Base-by-base conservation (phyloP, 2,329 filamentous ascomycete genomes). In the Raffaelea albimanens region DNA sequence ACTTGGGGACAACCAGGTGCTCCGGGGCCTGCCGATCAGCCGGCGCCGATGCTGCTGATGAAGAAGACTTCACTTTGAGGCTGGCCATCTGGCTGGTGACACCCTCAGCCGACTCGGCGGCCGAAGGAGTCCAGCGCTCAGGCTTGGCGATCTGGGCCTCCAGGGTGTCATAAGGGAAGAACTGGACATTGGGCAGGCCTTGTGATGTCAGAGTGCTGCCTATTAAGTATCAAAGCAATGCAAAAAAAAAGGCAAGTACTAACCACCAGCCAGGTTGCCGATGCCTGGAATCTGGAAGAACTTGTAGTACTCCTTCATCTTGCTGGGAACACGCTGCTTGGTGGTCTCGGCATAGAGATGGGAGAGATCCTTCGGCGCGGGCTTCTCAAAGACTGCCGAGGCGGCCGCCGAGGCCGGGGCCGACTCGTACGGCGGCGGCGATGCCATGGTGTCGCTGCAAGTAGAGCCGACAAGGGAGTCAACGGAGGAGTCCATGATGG, bases 101-200 rank as follows among this genome's bases (percentile, higher is more conserved):
- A 2, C 72, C 64, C 23, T 69, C 67, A 22, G 56, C 55, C 25
- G 69, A 58, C 43, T 61, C 58, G 10, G 61, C 22, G 34, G 80
- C 76, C 11, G 82, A 82, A 1, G 84, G 84, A 31, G 76, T 73
- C 73, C 85, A 93, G 63, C 89, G 78, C 53, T 84, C 71, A 8
- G 87, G 82, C 52, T 78, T 76, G 29, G 87, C 87, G 52, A 84
- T 79, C 54, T 84, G 81, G 38, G 89, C 87, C 65, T 95, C 87
- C 53, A 96, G 79, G 1, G 88, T 93, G 58, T 96, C 89, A 65
- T 85, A 95, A 9, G 90, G 90, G 60, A 96, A 96, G 67, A 87
- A 87, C 49, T 76, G 76, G 36, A 83, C 72, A 63, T 93, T 83
- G 16, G 90, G 90, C 20, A 95, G 76, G 51, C 87, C 87, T 90